Evolutionary conservation across 2,329 filamentous ascomycete species (phyloP).

Genomic region (Alternaria sp.): DNA sequence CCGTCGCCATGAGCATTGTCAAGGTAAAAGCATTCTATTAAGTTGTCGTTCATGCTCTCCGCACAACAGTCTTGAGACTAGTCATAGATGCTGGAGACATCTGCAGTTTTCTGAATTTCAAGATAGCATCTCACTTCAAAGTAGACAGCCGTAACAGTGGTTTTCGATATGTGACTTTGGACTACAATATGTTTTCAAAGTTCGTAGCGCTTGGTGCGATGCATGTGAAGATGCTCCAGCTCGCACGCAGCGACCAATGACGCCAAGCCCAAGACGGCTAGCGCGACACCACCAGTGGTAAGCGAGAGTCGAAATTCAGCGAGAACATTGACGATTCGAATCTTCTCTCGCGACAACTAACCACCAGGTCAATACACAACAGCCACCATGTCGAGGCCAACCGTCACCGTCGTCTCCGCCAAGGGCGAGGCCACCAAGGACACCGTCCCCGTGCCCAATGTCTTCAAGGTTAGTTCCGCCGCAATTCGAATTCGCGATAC

Average conservation of each 20-base stretch:
- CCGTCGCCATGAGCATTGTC: no score
- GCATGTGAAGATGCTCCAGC: background rate
- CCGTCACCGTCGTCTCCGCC: slow-evolving; percentile 95
- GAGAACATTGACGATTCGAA: slow-evolving; percentile 12
- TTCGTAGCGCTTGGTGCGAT: background rate
- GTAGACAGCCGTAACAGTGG: no score
- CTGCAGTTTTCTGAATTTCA: background rate
- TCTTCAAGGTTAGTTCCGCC: slow-evolving; percentile 73
- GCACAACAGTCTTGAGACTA: background rate
- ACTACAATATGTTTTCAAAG: background rate
- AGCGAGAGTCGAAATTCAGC: slow-evolving; percentile 12
- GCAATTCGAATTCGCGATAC: slow-evolving; percentile 23
- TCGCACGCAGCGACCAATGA: background rate
- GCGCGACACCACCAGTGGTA: background rate
- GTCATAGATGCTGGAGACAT: background rate
- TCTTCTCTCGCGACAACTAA: slow-evolving; percentile 38
- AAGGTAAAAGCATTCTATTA: background rate
- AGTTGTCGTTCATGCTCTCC: background rate
- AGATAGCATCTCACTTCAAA: no score
- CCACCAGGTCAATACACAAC: slow-evolving; percentile 40
- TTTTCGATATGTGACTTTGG: background rate
- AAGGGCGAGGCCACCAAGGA: slow-evolving; percentile 92
- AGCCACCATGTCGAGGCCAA: slow-evolving; percentile 81
- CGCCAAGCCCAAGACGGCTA: slow-evolving; percentile 2
- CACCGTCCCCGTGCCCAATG: slow-evolving; percentile 91